phyloP scores from a whole-genome alignment of 2,329 filamentous ascomycete species.

The Penicillium sp. region DNA sequence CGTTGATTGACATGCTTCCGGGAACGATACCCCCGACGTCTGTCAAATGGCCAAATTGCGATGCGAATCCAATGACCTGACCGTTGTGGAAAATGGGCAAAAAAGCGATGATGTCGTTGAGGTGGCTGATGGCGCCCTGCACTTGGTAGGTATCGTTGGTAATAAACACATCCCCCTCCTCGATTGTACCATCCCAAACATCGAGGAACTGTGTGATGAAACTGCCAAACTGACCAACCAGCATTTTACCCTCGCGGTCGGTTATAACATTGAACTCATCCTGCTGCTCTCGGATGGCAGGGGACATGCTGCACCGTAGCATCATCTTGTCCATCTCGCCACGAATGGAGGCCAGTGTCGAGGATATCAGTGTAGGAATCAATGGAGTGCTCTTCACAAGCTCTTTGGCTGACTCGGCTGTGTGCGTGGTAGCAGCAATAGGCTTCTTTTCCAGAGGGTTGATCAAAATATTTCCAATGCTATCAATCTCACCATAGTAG shows the following conservation, averaged over 20 bases:
- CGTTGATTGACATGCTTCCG: conserved; percentile 51
- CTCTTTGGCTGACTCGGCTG: conserved; percentile 36
- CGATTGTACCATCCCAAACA: conserved; percentile 47
- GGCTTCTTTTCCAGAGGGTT: conserved; percentile 36
- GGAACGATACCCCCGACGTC: conserved; percentile 49
- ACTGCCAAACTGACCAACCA: conserved; percentile 52
- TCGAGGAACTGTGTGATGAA: conserved; percentile 50
- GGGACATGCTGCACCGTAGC: conserved; percentile 52
- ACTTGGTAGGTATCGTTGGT: conserved; percentile 53
- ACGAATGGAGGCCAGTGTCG: conserved; percentile 46
- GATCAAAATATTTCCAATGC: conserved; percentile 51
- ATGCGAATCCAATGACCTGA: conserved; percentile 48
- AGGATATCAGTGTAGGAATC: conserved; percentile 46
- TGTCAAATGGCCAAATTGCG: conserved; percentile 52
- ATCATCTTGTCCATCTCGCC: conserved; percentile 53
- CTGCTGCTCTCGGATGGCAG: conserved; percentile 51
- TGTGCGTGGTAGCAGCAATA: conserved; percentile 29
- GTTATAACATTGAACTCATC: conserved; percentile 56
- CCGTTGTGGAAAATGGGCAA: conserved; percentile 48
- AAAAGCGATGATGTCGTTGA: conserved; percentile 52
- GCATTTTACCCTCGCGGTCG: conserved; percentile 49
- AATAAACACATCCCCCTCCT: conserved; percentile 52
- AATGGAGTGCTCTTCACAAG: conserved; percentile 42
- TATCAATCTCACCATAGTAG: conserved; percentile 47
- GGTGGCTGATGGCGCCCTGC: conserved; percentile 49